These are phyloP conservation scores for Gloeostereum incarnatum DNA, from an alignment of 768 basidiomycete genomes.

Conservation along the genomic window DNA sequence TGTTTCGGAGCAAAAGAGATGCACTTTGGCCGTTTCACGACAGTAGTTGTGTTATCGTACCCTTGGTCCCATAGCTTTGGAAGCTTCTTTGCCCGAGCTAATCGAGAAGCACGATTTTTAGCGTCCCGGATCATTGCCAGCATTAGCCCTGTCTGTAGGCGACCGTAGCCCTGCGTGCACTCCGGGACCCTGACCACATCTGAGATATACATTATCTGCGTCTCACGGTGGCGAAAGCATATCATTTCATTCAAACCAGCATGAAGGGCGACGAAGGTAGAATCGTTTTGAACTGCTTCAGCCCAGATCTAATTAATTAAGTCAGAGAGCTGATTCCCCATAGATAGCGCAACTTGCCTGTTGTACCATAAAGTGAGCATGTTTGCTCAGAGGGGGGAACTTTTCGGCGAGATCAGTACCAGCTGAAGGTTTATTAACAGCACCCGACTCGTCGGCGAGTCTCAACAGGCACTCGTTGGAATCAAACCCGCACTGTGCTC, in stretches of 20 bases:
- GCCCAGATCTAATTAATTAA: conserved; percentile 6
- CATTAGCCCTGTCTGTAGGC: background rate
- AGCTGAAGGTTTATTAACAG: background rate
- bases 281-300: conserved; percentile 5
- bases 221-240: conserved; percentile 3
- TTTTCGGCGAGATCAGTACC: background rate
- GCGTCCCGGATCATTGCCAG: background rate
- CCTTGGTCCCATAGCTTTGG: no score
- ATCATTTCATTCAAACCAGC: conserved; percentile 6
- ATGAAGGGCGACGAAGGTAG: conserved; percentile 6
- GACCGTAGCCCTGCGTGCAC: background rate
- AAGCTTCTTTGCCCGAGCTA: no score
- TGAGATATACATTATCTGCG: conserved; percentile 6
- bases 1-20: no score
- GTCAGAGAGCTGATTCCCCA: background rate
- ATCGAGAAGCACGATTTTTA: background rate
- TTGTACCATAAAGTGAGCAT: background rate
- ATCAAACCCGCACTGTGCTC: background rate
- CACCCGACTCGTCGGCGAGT: background rate
- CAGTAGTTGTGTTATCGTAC: no score
- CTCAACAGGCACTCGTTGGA: background rate
- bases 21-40: no score
- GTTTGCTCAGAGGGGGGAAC: background rate
- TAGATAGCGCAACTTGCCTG: background rate
- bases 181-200: conserved; percentile 2